phyloP scores from a whole-genome alignment of 2,329 filamentous ascomycete genomes.

The Conoideocrella luteorostrata region DNA sequence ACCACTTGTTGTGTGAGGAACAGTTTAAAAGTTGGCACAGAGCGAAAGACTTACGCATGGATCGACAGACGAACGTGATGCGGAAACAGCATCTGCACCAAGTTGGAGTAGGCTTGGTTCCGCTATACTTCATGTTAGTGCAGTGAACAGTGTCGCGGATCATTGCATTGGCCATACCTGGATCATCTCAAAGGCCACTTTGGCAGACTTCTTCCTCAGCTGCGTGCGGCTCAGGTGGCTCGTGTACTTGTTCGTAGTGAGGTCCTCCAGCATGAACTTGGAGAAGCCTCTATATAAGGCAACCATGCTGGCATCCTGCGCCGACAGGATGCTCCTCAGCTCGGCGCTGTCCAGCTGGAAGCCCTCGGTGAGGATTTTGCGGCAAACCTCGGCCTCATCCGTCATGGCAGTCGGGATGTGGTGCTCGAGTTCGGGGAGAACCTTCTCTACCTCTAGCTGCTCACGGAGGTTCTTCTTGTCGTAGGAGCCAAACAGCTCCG shows the following conservation, averaged over 20 bases:
- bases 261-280: slow-evolving; percentile 42
- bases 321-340: slow-evolving; percentile 19
- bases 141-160: too few relatives aligned
- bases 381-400: slow-evolving; percentile 22
- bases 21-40: neutral
- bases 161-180: slow-evolving; percentile 12
- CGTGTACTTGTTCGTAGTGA: slow-evolving; percentile 19
- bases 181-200: slow-evolving; percentile 28
- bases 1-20: neutral
- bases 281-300: slow-evolving; percentile 55
- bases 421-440: slow-evolving; percentile 32
- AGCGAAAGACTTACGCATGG: slow-evolving; percentile 29
- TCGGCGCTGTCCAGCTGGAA: slow-evolving; percentile 25
- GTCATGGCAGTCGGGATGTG: slow-evolving; percentile 19
- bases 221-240: slow-evolving; percentile 19
- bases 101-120: slow-evolving; percentile 42
- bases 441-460: too few relatives aligned
- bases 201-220: slow-evolving; percentile 22
- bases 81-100: slow-evolving; percentile 38
- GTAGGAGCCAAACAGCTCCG: slow-evolving; percentile 9
- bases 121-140: neutral
- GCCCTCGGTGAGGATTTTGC: slow-evolving; percentile 28
- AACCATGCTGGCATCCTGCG: slow-evolving; percentile 30
- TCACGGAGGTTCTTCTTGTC: slow-evolving; percentile 24
- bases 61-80: slow-evolving; percentile 40